phyloP scores from a whole-genome alignment of 2,329 filamentous ascomycete genomes.

The Chrysosporium keratinophilum region DNA sequence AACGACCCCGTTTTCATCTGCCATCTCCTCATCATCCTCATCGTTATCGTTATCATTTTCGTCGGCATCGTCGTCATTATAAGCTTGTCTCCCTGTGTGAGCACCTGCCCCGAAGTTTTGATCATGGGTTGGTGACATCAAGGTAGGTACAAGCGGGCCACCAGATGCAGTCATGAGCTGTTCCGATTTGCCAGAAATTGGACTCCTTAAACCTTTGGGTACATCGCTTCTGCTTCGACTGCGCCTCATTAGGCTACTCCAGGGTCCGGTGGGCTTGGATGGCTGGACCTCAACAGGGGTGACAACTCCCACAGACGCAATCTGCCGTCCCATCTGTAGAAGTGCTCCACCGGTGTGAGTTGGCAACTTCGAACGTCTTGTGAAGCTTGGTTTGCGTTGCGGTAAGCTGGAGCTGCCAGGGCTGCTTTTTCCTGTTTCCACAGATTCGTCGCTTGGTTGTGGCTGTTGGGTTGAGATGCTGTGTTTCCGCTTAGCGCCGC shows the following conservation, averaged over 20 bases:
- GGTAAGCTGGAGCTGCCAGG: constrained; percentile 23
- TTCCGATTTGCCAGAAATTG: constrained; percentile 35
- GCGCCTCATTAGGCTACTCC: constrained; percentile 40
- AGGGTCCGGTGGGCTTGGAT: constrained; percentile 29
- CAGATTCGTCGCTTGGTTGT: constrained; percentile 23
- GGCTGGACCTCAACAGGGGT: constrained; percentile 48
- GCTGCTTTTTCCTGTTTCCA: constrained; percentile 24
- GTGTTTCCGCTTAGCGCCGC: constrained; percentile 39
- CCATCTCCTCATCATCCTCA: constrained; percentile 48
- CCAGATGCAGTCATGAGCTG: constrained; percentile 49
- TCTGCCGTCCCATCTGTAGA: constrained; percentile 37
- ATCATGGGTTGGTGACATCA: constrained; percentile 39
- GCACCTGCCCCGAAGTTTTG: constrained; percentile 15
- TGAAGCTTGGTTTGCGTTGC: constrained; percentile 32
- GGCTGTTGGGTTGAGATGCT: constrained; percentile 8
- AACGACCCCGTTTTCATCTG: constrained; percentile 51
- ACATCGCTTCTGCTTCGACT: constrained; percentile 50
- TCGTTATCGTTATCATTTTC: constrained; percentile 32
- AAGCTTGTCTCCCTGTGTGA: background rate
- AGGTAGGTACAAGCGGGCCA: constrained; percentile 48
- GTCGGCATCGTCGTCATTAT: constrained; percentile 24
- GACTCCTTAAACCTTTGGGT: constrained; percentile 28
- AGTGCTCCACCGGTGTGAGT: constrained; percentile 34
- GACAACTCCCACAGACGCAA: constrained; percentile 40
- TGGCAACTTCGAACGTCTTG: constrained; percentile 31